Percentiles rank a stretch among this genome's conserved stretches.
phyloP scores from a whole-genome alignment of 148 eudicot species.

The Camellia japonica region DNA sequence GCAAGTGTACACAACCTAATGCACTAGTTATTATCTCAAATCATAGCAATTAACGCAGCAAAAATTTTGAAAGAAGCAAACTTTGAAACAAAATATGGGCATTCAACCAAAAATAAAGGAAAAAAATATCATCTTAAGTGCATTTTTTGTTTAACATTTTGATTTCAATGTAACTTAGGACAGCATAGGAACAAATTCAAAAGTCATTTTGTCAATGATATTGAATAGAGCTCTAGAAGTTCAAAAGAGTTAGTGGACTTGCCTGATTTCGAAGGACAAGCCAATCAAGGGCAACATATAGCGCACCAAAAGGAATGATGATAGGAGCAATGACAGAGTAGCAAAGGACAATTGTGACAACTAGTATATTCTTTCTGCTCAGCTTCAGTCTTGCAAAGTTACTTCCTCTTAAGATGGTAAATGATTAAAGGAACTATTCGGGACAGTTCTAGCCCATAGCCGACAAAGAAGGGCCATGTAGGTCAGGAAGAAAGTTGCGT shows the following conservation, averaged over 20 bases:
- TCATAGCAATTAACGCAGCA: too few relatives aligned
- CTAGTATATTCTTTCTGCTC: constrained; percentile 77
- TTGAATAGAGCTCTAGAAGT: background rate
- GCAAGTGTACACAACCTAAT: too few relatives aligned
- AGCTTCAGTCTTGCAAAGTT: constrained; percentile 73
- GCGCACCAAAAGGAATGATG: constrained; percentile 80
- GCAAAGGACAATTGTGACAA: constrained; percentile 66
- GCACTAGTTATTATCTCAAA: too few relatives aligned
- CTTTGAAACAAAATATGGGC: too few relatives aligned
- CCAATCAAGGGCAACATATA: constrained; percentile 88
- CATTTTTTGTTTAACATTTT: too few relatives aligned
- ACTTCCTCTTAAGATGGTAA: constrained; percentile 75
- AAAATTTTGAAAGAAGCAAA: too few relatives aligned
- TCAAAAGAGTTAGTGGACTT: constrained; percentile 3
- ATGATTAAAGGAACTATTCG: constrained; percentile 73
- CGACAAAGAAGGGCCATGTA: constrained; percentile 85
- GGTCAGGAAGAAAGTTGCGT: constrained; percentile 92
- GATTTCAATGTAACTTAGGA: too few relatives aligned
- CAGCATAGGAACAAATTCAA: too few relatives aligned
- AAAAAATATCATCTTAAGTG: too few relatives aligned
- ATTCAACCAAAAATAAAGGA: too few relatives aligned
- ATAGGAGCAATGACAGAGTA: constrained; percentile 83
- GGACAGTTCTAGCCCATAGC: constrained; percentile 82
- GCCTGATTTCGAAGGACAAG: constrained; percentile 86
- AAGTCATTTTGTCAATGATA: too few relatives aligned